Evolutionary conservation across 2,329 filamentous ascomycete genomes (phyloP), one percentile per base, ranked within the genome.

Genomic region (Alternaria hordeiaustralica): DNA sequence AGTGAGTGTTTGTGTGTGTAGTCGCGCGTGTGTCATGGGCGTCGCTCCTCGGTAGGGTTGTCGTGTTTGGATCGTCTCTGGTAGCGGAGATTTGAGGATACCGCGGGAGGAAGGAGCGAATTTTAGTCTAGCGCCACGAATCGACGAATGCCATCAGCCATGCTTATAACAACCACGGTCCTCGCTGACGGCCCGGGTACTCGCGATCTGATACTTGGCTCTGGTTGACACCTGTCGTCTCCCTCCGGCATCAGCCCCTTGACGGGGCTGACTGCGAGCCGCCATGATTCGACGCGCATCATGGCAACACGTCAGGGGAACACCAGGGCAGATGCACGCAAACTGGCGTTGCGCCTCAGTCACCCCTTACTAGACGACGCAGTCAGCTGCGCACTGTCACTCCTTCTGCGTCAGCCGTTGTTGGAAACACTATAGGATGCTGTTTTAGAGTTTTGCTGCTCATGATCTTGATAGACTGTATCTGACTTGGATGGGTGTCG

Each of bases 41-140:
- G 61, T 67, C 43, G 66, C 63, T 64, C 65, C 67, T 68, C 67
- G 71, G 70, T 68, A 67, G 64, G 55, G 54, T 53, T 51, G 57
- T 46, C 23, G 57, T 55, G 57, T 55, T 55, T 63, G 45, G 57
- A 33, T 43, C 58, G 65, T 61, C 56, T 46, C n/a, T 68, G 66
- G 63, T 66, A 64, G 65, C 67, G 66, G 66, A 69, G 67, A 69
- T 75, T 67, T 60, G 60, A 67, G 63, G 66, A 63, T 60, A 65
- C 51, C 30, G 61, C 63, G 68, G 64, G 58, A 61, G 67, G 66
- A 68, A 65, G 66, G 67, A 70, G 66, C 63, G 64, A 63, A 70
- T 68, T 62, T 64, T 69, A 69, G 70, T 62, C 65, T 63, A 63
- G 60, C 36, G 55, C 61, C 45, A 58, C 57, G 30, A 55, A 44